These are phyloP conservation scores for Populus pruinosa DNA, from an alignment of 345 rosid genomes.

Conservation along the genomic window DNA sequence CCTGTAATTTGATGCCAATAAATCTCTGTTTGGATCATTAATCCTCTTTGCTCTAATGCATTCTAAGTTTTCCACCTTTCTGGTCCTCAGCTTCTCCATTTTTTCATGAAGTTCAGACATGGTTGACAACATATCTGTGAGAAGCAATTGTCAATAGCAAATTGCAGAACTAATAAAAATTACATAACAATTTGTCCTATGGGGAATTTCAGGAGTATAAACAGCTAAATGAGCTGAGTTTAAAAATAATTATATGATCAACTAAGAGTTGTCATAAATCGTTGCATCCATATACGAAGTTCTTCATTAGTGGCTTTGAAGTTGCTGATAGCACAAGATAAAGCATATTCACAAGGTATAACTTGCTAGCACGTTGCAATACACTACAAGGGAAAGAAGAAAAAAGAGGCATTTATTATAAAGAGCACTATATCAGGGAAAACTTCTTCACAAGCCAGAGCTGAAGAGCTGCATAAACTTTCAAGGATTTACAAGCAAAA, in stretches of 20 bases:
- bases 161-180: neutral
- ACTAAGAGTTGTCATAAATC: neutral
- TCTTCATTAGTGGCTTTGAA: neutral
- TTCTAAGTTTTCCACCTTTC: conserved; percentile 31
- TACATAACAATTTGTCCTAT: neutral
- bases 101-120: conserved; percentile 55
- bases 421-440: neutral
- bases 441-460: neutral
- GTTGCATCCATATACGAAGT: neutral
- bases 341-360: neutral
- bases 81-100: conserved; percentile 38
- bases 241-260: neutral
- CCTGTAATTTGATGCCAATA: conserved; percentile 19
- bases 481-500: neutral
- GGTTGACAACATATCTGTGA: conserved; percentile 55
- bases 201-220: neutral
- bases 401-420: neutral
- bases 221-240: too few relatives aligned
- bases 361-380: neutral
- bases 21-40: conserved; percentile 28
- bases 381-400: neutral
- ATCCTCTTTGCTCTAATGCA: conserved; percentile 31
- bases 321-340: neutral
- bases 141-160: conserved; percentile 4
- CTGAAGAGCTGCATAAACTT: neutral